Evolutionary conservation across 2,329 filamentous ascomycete species (phyloP), one percentile per base, ranked within the genome.

Genomic region (Pestalotiopsis sp.): DNA sequence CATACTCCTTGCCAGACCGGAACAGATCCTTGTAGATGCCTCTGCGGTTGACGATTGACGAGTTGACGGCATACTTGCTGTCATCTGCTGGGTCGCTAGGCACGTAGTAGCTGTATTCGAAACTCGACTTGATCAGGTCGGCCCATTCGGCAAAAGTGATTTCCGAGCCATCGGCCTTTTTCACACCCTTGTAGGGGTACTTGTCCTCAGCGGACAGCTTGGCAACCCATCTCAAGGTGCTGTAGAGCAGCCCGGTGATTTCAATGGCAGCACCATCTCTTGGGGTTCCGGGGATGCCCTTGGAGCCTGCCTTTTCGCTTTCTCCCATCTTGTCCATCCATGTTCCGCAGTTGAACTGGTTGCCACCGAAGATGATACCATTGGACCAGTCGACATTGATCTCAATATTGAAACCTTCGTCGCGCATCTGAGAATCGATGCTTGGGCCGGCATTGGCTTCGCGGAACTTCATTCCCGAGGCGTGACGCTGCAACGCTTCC

Each of bases 311-410:
- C 70, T 91, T 93, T 72, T 93, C 90, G 71, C 94, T 97, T 80
- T 99, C 96, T n/a, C 96, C 96, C 96, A 99, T 99, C 87, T 99
- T 99, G 85, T 99, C 96, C 94, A 98, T 98, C 96, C 96, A 99
- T 1, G 96, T 99, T 65, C 96, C 96, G 75, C 97, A 99, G 80
- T 99, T 99, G 81, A 84, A 87, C 77, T 98, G 95, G 76, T 93
- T 98, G 41, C 97, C 96, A 67, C 97, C 96, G 76, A 97, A 97
- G 68, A 99, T 91, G 71, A 99, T 88, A 25, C 96, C 97, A 4
- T 90, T 96, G 39, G 88, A 84, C 95, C 95, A 98, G 78, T 99
- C 95, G 12, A 97, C 93, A 69, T 92, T 89, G 73, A 98, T 92
- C 69, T 96, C 91, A 72, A 97, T 93, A 76, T 98, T 90, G 84